A percentile compares a stretch with the other conserved stretches of the same genome.
phyloP scores from a whole-genome alignment of 2,329 filamentous ascomycete species.

The Sclerotinia sclerotiorum region DNA sequence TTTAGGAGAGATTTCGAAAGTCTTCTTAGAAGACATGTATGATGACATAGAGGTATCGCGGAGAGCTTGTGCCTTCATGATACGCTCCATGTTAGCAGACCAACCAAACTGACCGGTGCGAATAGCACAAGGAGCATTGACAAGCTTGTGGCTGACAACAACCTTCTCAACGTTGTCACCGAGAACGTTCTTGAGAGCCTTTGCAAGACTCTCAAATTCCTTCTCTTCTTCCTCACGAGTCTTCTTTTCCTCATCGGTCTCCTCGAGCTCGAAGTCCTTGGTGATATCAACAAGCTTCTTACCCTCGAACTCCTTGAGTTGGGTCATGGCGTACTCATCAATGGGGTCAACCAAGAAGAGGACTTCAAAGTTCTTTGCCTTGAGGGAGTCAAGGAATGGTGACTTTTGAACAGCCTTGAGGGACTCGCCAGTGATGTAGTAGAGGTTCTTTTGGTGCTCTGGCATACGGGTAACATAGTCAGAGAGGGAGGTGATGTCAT shows the following conservation, averaged over 20 bases:
- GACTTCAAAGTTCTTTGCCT: constrained; percentile 99
- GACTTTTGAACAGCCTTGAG: constrained; percentile 98
- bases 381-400: constrained; percentile 97
- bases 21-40: constrained; percentile 99
- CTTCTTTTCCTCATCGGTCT: constrained; percentile 99
- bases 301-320: constrained; percentile 92
- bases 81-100: constrained; percentile 99
- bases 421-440: constrained; percentile 99
- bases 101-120: constrained; percentile 99
- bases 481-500: constrained; percentile 88
- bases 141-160: constrained; percentile 96
- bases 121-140: constrained; percentile 93
- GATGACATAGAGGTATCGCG: constrained; percentile 99
- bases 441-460: constrained; percentile 99
- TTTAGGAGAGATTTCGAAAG: constrained; percentile 99
- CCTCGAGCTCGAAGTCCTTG: constrained; percentile 99
- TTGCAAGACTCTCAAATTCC: constrained; percentile 92
- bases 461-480: constrained; percentile 99
- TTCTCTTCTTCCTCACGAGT: constrained; percentile 95
- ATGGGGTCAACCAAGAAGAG: constrained; percentile 99
- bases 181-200: constrained; percentile 98
- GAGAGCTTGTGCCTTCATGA: constrained; percentile 99
- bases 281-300: constrained; percentile 99
- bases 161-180: constrained; percentile 99
- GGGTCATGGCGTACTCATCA: constrained; percentile 45